Base-by-base conservation (phyloP, 495 filamentous ascomycete genomes). In the Podospora comata region DNA sequence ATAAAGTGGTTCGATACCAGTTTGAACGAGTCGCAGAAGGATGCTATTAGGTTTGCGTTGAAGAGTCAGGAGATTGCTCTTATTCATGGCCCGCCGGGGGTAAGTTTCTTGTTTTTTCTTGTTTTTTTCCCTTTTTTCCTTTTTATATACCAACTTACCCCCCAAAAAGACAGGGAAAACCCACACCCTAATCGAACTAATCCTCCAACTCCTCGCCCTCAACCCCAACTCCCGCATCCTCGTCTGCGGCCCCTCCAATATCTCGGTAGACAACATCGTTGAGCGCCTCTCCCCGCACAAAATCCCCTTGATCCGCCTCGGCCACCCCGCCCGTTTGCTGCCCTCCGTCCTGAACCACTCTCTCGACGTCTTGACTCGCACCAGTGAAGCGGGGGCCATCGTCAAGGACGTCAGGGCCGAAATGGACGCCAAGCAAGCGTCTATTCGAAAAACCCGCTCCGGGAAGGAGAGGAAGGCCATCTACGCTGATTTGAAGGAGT, bases 201-300 rank as follows among this genome's bases (percentile, higher is more conserved):
- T 98, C 66, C 83, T 94, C 32, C 95, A 99, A 72, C 79, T 98
- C 70, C 80, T 95, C 32, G 87, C 80, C 67, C 39, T 11, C 7
- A 4, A 32, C 30, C 85, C 85, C 5, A 87, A 89, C 16, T 84
- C 87, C 56, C 87, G 93, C 1, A 80, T 98, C 18, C 85, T 99
- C 3, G 94, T 99, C 20, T 99, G 95, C 75, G 95, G 95, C 0
- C 95, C 95, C 0, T 96, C 92, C 11, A 99, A 99, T 75, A 92
- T 99, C 62, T 94, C 92, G 0, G 95, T 98, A 2, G 95, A 99
- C 81, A 99, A 99, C 74, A 97, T 99, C 67, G 93, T 97, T n/a
- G 94, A 98, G 79, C 87, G 96, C 11, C 85, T 98, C 0, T 85
- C 93, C 0, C 88, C 91, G 0, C 90, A 91, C 68, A 91, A 91